phyloP scores from a whole-genome alignment of 2,329 filamentous ascomycete genomes.

The Fusarium tjaetaba region DNA sequence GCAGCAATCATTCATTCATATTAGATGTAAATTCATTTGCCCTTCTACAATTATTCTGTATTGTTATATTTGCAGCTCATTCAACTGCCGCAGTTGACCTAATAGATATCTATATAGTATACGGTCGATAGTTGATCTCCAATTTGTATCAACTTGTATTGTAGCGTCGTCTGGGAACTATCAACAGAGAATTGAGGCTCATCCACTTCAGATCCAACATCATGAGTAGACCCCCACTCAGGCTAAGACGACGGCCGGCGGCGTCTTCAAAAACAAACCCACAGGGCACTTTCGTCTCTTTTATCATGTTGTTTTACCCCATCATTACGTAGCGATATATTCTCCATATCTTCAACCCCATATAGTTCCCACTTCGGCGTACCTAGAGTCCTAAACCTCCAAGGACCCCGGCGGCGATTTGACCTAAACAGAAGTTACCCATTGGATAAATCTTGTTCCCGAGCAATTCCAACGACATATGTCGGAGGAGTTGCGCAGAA shows the following conservation, averaged over 20 bases:
- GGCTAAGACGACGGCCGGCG: neutral
- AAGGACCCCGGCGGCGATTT: neutral
- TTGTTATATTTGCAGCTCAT: neutral
- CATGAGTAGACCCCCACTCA: neutral
- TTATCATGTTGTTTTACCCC: constrained; percentile 33
- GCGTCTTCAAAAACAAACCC: neutral
- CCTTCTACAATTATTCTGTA: too few species aligned
- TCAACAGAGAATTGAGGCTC: neutral
- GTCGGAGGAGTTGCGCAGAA: neutral
- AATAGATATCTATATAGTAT: too few species aligned
- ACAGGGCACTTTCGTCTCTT: constrained; percentile 19
- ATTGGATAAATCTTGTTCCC: constrained; percentile 1
- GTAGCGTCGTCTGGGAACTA: neutral
- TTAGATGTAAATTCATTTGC: neutral
- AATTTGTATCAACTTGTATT: too few species aligned
- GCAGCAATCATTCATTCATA: neutral
- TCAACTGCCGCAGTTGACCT: too few species aligned
- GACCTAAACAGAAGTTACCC: neutral
- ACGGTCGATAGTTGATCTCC: neutral
- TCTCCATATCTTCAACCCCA: constrained; percentile 5
- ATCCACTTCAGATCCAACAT: neutral
- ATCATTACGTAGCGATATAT: constrained; percentile 38
- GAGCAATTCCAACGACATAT: neutral
- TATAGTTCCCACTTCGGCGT: neutral
- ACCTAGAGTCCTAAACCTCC: neutral